Base-by-base conservation (phyloP, 129 eudicot genomes). In the Chrysanthemum makinoi region DNA sequence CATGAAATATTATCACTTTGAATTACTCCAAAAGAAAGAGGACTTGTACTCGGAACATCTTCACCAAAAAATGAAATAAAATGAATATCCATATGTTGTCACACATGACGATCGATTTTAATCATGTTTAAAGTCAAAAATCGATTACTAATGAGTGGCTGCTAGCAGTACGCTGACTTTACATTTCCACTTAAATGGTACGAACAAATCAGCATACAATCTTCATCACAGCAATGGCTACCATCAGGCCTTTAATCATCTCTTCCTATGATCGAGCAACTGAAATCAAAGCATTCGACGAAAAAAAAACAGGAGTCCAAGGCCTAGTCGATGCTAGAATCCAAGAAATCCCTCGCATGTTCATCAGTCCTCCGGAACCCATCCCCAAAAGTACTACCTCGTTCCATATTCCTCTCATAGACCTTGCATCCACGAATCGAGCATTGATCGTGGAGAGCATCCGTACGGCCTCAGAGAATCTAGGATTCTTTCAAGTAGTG, bases 401-500 rank as follows among this genome's bases (percentile, higher is more conserved):
- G 35, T 60, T 80, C 52, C 10, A 80, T 3, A 65, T 84, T 80
- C 88, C 88, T 0, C 20, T 80, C 49, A 57, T 84, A 49, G 81
- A 80, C 69, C 80, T 84, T 7, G 33, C 35, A 11, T 80, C 71
- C 35, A 52, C 51, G 3, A 49, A 75, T 56, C 39, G 57, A 69
- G 56, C 71, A 64, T 65, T 60, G 22, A 67, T 68, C 0, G 72
- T 84, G 8, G 61, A 72, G 62, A 77, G 65, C n/a, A 35, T 87
- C 43, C 71, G 65, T 24, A 44, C 5, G 4, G 83, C 89, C 2
- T 70, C 83, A 0, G 80, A 75, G 74, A 75, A 20, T 1, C 69
- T 76, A 60, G 95, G 95, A 0, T 85, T 87, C 64, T 87, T 87
- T 57, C 95, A 85, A 68, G 80, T 87, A 60, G 77, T 82, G 15